Percentiles rank a stretch among this genome's conserved stretches.
Conservation (phyloP, 495 filamentous ascomycete genomes). For the Aspergillus mulundensis region DNA sequence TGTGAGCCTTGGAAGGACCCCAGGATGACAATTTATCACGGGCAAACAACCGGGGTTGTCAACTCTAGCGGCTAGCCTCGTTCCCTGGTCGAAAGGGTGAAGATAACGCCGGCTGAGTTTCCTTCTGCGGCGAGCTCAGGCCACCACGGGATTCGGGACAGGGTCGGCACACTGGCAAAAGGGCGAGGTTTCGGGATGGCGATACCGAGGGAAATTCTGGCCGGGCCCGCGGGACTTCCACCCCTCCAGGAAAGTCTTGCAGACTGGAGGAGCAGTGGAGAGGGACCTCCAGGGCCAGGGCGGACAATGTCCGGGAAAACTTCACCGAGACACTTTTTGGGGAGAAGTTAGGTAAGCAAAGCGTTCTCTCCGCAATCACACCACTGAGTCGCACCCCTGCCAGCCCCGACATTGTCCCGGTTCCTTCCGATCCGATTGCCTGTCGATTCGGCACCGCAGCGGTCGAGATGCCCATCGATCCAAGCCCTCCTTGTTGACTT, state of each 20-base stretch:
- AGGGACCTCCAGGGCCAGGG: not conserved
- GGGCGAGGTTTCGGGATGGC: slow-evolving; percentile 16
- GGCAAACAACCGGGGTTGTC: not conserved
- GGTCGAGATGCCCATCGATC: slow-evolving; percentile 4
- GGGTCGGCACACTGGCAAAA: slow-evolving; percentile 16
- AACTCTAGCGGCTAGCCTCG: not conserved
- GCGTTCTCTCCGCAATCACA: slow-evolving; percentile 18
- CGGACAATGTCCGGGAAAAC: not conserved
- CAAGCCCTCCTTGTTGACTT: not conserved
- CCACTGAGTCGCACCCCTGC: slow-evolving; percentile 3
- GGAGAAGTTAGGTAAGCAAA: not conserved
- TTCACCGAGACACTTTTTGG: not conserved
- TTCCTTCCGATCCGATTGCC: slow-evolving; percentile 18
- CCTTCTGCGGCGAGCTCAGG: slow-evolving; percentile 17
- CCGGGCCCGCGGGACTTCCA: slow-evolving; percentile 8
- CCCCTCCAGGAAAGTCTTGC: not conserved
- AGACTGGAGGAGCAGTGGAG: slow-evolving; percentile 2
- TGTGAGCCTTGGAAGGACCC: not conserved
- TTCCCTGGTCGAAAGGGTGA: not conserved
- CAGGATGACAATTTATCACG: not conserved
- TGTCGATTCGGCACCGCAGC: not conserved
- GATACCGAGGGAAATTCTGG: slow-evolving; percentile 24
- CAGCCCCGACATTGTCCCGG: slow-evolving; percentile 19
- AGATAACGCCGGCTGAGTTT: slow-evolving; percentile 8
- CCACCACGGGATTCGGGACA: slow-evolving; percentile 26